Evolutionary conservation across 768 basidiomycete species (phyloP), one percentile per base, ranked within the genome.

Genomic region (Rossbeevera mucosa): DNA sequence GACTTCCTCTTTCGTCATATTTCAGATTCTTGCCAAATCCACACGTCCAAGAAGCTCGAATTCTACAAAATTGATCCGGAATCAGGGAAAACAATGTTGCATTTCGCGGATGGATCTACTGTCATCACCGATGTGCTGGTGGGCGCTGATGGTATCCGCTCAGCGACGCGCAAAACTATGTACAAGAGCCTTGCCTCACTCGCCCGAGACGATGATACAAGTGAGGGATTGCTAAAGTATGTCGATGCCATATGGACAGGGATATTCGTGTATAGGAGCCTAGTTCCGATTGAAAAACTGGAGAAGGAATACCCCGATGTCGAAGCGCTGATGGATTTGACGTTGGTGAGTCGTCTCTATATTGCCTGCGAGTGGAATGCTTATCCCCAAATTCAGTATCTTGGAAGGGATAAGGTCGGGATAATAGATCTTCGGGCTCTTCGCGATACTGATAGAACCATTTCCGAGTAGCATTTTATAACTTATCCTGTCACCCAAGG

Each of bases 61-160:
- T 63, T 59, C 1, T 76, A 72, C 40, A 48, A 66, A 22, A 31
- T 49, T 7, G 2, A 52, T 30, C 53, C 71, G 13, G 40, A 42
- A 11, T 57, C 50, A 0, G 59, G 63, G 2, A 60, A 61, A 22
- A 66, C 74, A 8, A 50, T 36, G 0, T 49, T 79, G 5, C 52
- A 60, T 13, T 79, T 78, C 46, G 48, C 61, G 0, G 72, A 78
- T 20, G 74, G 70, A 2, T 64, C 65, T 12, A 60, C 55, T 1
- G 64, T 68, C 4, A 56, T 55, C 0, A 74, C 74, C 28, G 75
- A 79, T 48, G 50, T 78, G 7, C 62, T 79, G 29, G 55, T 77
- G 7, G 76, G 73, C 1, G 66, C 72, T 7, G 77, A 78, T 50
- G 76, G 77, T 2, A 62, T 78, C 50, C 72, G 63, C 22, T 78